phyloP scores from a whole-genome alignment of 352 stramenopile genomes.

The Pythium apleroticum region DNA sequence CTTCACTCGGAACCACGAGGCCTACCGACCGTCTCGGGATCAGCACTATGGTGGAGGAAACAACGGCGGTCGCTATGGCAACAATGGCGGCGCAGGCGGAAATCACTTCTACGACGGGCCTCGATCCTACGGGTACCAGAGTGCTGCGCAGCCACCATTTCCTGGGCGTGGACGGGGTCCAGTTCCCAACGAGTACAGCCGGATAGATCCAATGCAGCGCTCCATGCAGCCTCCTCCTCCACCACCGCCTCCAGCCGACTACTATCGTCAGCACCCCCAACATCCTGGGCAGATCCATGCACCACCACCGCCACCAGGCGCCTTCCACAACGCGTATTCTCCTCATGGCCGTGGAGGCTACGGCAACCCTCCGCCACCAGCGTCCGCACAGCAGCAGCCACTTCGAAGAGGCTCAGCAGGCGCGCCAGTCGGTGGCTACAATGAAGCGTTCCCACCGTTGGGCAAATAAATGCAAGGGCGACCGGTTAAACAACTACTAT shows the following conservation, averaged over 20 bases:
- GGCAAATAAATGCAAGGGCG: slow-evolving; percentile 31
- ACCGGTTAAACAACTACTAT: slow-evolving; percentile 1
- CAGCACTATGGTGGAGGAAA: slow-evolving; percentile 12
- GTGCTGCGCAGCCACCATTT: slow-evolving; percentile 8
- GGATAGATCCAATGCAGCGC: slow-evolving; percentile 22
- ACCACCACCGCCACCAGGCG: slow-evolving; percentile 12
- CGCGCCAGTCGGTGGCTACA: slow-evolving; percentile 35
- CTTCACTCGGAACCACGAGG: slow-evolving; percentile 83
- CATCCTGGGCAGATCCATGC: slow-evolving; percentile 4
- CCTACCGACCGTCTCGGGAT: slow-evolving; percentile 46
- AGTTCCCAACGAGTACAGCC: slow-evolving; percentile 17
- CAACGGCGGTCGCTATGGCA: slow-evolving; percentile 1
- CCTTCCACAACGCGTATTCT: slow-evolving; percentile 20
- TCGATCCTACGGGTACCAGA: slow-evolving; percentile 21
- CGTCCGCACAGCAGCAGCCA: slow-evolving; percentile 23
- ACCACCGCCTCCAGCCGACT: slow-evolving; percentile 19
- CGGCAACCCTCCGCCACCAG: slow-evolving; percentile 21
- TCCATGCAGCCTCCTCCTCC: slow-evolving; percentile 12
- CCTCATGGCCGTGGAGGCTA: slow-evolving; percentile 23
- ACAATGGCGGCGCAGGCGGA: slow-evolving; percentile 9
- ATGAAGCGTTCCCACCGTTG: slow-evolving; percentile 74
- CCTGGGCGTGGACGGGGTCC: slow-evolving; percentile 18
- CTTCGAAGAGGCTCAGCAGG: slow-evolving; percentile 23
- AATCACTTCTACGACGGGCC: slow-evolving; percentile 19
- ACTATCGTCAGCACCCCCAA: slow-evolving; percentile 16